Evolutionary conservation across 257 asterid genomes (phyloP), one percentile per base, ranked within the genome.

Genomic region (Primulina eburnea): DNA sequence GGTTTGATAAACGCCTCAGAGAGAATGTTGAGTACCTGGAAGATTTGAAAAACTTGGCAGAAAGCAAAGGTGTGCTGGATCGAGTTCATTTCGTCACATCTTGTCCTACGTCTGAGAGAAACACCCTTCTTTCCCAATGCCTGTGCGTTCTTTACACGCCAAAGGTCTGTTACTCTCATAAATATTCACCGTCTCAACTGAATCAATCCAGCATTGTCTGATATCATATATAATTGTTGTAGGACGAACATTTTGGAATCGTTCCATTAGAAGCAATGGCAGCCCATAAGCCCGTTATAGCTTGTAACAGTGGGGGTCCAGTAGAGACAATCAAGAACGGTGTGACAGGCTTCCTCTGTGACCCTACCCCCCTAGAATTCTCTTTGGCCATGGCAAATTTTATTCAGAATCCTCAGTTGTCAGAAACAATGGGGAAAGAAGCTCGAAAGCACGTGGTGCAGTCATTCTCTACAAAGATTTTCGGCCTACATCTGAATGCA

Each of bases 211-310:
- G 2, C 37, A 71, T 11, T 62, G 16, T 64, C 65, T 71, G 57
- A 79, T 9, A 61, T 52, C 8, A 52, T 50, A 7, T 20, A 47
- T 0, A 17, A 35, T 33, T 64, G 6, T 7, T 72, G 64, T 72
- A 91, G 97, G 96, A 91, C 30, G 99, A 94, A 71, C 99, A 94
- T 82, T 94, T 94, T 21, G 99, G 99, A 47, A 94, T 94, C 28
- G 99, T 94, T 67, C 99, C 99, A 58, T 14, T 94, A 75, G 99
- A 94, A 78, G 97, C 99, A 43, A 94, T 94, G 99, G 98, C 97
- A 47, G 90, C 98, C 5, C 69, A 83, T 71, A 94, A 94, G 76
- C 99, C 99, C 0, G 97, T 94, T 29, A 84, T 91, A 30, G 97
- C 98, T 5, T 91, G 99, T 81, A 85, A 91, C 72, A 91, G 97